Percentiles rank a stretch among this genome's conserved stretches.
Evolutionary conservation across 306 rosid species (phyloP).

Genomic region (Malus fusca): DNA sequence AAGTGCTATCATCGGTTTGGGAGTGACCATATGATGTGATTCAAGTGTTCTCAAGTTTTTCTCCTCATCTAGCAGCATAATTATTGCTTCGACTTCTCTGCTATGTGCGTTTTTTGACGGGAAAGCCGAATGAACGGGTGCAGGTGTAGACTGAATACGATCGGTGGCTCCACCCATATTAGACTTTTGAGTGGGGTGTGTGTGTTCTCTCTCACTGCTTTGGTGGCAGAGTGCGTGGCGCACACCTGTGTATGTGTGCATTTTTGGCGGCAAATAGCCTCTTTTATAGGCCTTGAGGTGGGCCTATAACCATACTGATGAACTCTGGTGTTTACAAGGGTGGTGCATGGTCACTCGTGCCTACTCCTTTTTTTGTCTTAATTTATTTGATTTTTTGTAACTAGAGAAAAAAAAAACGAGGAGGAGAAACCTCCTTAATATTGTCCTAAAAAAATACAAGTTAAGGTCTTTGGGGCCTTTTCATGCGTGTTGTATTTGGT

Average conservation of each 20-base stretch:
- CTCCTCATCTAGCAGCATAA: neutral
- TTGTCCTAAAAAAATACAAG: slow-evolving; percentile 5
- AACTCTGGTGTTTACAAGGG: slow-evolving; percentile 37
- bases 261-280: slow-evolving; percentile 51
- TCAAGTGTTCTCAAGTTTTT: too few species aligned
- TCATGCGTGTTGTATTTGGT: slow-evolving; percentile 52
- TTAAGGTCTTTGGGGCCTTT: slow-evolving; percentile 85
- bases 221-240: slow-evolving; percentile 20
- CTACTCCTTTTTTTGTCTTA: slow-evolving; percentile 19
- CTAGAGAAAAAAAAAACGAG: too few species aligned
- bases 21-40: neutral
- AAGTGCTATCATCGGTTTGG: neutral
- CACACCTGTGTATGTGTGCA: slow-evolving; percentile 32
- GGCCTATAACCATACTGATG: slow-evolving; percentile 30
- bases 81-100: neutral
- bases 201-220: slow-evolving; percentile 17
- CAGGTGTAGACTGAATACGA: neutral
- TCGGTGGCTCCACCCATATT: neutral
- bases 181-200: slow-evolving; percentile 37
- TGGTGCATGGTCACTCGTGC: slow-evolving; percentile 44
- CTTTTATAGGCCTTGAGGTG: slow-evolving; percentile 30
- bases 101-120: neutral
- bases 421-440: neutral
- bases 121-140: neutral
- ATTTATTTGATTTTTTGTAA: neutral